phyloP scores from a whole-genome alignment of 192 early-diverging fungal species.

The Coemansia reversa region DNA sequence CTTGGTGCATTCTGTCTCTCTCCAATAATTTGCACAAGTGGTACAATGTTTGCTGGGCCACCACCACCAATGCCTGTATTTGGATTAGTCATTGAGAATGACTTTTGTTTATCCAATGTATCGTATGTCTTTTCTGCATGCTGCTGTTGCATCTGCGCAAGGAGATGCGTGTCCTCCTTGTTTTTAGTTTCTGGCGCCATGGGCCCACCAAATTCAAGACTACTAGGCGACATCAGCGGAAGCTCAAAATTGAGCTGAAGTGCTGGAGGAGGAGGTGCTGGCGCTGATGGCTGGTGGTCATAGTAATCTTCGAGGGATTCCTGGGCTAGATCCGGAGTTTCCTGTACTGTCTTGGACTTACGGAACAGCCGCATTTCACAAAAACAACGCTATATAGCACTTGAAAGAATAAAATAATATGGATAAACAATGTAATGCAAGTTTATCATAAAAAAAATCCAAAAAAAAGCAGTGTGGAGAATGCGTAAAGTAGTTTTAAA shows the following conservation, averaged over 20 bases:
- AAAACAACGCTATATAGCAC: neutral
- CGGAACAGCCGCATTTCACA: conserved; percentile 44
- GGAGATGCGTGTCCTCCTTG: neutral
- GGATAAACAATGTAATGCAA: conserved; percentile 3
- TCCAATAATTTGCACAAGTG: neutral
- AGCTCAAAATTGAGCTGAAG: conserved; percentile 39
- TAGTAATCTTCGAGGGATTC: neutral
- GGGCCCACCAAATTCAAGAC: conserved; percentile 6
- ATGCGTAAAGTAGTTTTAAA: neutral
- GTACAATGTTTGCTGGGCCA: neutral
- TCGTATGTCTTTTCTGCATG: neutral
- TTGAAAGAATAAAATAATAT: neutral
- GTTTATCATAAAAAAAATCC: conserved; percentile 12
- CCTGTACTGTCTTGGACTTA: conserved; percentile 33
- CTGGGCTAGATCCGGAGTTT: neutral
- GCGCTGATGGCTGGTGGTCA: neutral
- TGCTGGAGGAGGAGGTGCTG: conserved; percentile 28
- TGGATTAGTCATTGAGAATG: neutral
- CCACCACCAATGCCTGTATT: neutral
- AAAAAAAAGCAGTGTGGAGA: neutral
- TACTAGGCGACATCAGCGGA: conserved; percentile 17
- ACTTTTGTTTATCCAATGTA: too few relatives aligned
- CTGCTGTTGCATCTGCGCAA: conserved; percentile 5
- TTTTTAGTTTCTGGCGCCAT: neutral
- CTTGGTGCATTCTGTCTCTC: neutral